Evolutionary conservation across 176 grass and related monocot genomes (phyloP), one percentile per base, ranked within the genome.

Genomic region (Luzula sylvatica): DNA sequence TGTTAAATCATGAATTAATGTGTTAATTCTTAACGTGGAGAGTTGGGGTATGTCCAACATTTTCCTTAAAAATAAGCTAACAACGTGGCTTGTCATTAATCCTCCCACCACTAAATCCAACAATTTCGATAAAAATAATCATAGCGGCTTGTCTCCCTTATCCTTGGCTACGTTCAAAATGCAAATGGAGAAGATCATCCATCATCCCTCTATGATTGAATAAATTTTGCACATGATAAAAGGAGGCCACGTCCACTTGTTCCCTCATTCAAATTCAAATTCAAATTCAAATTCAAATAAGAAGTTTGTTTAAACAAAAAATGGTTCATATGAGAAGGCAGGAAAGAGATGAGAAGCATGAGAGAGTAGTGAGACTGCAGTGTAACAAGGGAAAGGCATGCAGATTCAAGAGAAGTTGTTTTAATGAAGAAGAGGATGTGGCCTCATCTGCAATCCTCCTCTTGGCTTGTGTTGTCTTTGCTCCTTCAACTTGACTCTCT

Each of bases 401-500:
- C 69, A 76, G 82, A 70, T 95, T 95, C 76, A 95, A 95, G 76
- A 82, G 80, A 42, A 83, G 66, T 72, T 75, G 79, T 71, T 95
- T 83, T 73, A 95, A 63, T 63, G 73, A 88, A 50, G 89, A 95
- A 54, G 76, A 88, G 0, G 72, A 88, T 58, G 89, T 45, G 3
- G 66, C 73, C 8, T 72, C 80, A 43, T 84, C 80, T 58, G 89
- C 83, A 25, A 84, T 95, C 26, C 73, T 95, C 2, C 60, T 95
- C 30, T 66, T 88, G 50, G 89, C 80, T 24, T 88, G 83, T 45
- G 64, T 95, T 75, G 79, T 81, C 40, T 95, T 70, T 57, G 19
- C 68, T 14, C 65, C 83, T 26, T 62, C 66, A 11, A 15, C 72
- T 28, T 76, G 22, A 70, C 32, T 23, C 3, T 5, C 58, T 30